These are phyloP conservation scores for Penicillium sp. DNA, from an alignment of 2,329 filamentous ascomycete species.

Conservation along the genomic window DNA sequence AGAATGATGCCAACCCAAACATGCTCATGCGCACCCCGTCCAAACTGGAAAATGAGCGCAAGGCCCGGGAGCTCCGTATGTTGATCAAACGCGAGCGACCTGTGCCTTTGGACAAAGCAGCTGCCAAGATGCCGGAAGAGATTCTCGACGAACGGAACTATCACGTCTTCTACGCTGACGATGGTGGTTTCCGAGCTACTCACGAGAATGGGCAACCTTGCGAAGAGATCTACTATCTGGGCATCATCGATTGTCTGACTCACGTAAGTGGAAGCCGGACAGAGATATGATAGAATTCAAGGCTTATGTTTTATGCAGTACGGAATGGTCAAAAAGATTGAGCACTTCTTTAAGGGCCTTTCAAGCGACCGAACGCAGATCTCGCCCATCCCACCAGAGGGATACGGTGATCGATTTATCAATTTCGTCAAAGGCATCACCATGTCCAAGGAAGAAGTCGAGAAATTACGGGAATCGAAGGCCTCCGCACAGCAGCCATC, in stretches of 20 bases:
- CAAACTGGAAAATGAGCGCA: slow-evolving; percentile 84
- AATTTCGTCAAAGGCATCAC: slow-evolving; percentile 88
- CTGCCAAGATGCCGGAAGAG: slow-evolving; percentile 84
- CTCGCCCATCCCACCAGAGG: slow-evolving; percentile 81
- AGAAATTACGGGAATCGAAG: slow-evolving; percentile 43
- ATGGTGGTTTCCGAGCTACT: slow-evolving; percentile 87
- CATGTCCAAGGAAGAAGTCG: slow-evolving; percentile 80
- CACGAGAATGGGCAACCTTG: slow-evolving; percentile 80
- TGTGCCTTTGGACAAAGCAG: slow-evolving; percentile 80
- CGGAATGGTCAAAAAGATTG: slow-evolving; percentile 86
- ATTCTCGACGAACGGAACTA: slow-evolving; percentile 70
- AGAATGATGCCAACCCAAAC: slow-evolving; percentile 58
- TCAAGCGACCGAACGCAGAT: slow-evolving; percentile 80
- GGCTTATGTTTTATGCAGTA: slow-evolving; percentile 46
- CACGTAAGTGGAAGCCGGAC: slow-evolving; percentile 44
- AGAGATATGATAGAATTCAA: no score
- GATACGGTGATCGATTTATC: slow-evolving; percentile 90
- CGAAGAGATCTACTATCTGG: slow-evolving; percentile 95
- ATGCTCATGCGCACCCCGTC: slow-evolving; percentile 84
- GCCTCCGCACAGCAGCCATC: slow-evolving; percentile 28
- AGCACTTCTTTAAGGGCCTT: slow-evolving; percentile 95
- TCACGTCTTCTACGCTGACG: slow-evolving; percentile 87
- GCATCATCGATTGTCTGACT: slow-evolving; percentile 96
- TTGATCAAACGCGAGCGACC: slow-evolving; percentile 91
- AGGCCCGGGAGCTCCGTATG: slow-evolving; percentile 83